Evolutionary conservation across 257 asterid species (phyloP).

Genomic region (Solanum neorickii): DNA sequence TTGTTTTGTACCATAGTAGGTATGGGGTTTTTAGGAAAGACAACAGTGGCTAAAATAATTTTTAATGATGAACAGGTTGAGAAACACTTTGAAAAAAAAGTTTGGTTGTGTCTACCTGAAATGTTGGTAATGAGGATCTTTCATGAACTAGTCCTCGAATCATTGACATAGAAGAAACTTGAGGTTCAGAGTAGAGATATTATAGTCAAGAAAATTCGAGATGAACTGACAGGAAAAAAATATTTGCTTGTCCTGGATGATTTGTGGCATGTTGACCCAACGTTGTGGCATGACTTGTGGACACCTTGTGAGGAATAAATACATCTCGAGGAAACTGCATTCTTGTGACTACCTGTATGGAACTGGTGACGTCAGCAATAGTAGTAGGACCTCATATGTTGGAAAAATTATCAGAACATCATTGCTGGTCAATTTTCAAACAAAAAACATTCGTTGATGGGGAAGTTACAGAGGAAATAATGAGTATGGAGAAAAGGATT

Average conservation of each 20-base stretch:
- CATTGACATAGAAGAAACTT: background rate
- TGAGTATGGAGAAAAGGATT: background rate
- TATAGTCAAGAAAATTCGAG: background rate
- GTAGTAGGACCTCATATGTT: background rate
- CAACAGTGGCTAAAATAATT: background rate
- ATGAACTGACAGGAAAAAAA: background rate
- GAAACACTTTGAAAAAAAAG: conserved; percentile 1
- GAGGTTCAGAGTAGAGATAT: background rate
- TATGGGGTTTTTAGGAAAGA: conserved; percentile 5
- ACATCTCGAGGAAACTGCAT: background rate
- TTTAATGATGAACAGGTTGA: conserved; percentile 1
- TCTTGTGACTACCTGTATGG: conserved; percentile 10
- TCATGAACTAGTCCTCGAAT: background rate
- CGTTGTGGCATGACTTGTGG: background rate
- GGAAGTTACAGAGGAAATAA: background rate
- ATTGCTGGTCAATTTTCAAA: background rate
- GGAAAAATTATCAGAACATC: background rate
- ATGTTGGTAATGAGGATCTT: background rate
- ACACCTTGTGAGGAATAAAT: background rate
- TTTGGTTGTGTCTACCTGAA: background rate
- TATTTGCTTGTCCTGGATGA: background rate
- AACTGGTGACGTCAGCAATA: background rate
- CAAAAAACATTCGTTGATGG: background rate
- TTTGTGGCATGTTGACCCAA: background rate
- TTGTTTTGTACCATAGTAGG: background rate